Conservation (phyloP, 2,329 filamentous ascomycete species). For the Herpotrichia juniperi region DNA sequence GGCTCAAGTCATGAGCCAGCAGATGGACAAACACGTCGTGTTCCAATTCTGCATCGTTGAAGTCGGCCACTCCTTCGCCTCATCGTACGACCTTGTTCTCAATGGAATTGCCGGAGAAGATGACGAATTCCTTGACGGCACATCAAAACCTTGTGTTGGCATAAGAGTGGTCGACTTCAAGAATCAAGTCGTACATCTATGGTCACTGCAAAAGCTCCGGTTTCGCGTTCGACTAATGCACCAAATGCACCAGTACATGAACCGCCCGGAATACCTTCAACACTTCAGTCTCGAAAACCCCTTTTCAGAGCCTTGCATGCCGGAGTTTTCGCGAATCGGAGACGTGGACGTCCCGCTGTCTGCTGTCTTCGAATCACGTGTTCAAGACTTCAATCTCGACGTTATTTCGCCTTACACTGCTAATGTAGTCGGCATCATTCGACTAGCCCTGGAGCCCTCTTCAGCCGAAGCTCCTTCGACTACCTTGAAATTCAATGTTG, state of each 20-base stretch:
- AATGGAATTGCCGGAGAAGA: slow-evolving; percentile 89
- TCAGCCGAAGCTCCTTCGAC: slow-evolving; percentile 90
- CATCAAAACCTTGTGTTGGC: slow-evolving; percentile 87
- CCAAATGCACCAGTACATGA: slow-evolving; percentile 95
- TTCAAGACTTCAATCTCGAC: slow-evolving; percentile 92
- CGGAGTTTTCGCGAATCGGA: slow-evolving; percentile 88
- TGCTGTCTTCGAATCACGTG: slow-evolving; percentile 91
- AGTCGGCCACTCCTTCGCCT: slow-evolving; percentile 83
- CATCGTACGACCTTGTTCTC: slow-evolving; percentile 94
- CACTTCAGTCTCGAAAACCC: slow-evolving; percentile 93
- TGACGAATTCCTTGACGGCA: slow-evolving; percentile 79
- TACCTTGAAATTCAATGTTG: slow-evolving; percentile 96
- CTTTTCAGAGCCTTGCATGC: slow-evolving; percentile 89
- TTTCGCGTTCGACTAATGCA: slow-evolving; percentile 90
- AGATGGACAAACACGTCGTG: slow-evolving; percentile 88
- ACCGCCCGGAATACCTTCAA: slow-evolving; percentile 91
- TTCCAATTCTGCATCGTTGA: slow-evolving; percentile 96
- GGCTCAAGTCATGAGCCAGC: slow-evolving; percentile 96
- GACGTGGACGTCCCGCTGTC: slow-evolving; percentile 91
- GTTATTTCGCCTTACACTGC: slow-evolving; percentile 91
- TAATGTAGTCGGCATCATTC: slow-evolving; percentile 87
- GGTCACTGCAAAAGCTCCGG: slow-evolving; percentile 92
- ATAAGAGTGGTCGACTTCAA: slow-evolving; percentile 91
- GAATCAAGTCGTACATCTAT: slow-evolving; percentile 83
- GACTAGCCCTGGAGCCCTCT: slow-evolving; percentile 89